Evolutionary conservation across 257 asterid species (phyloP), one percentile per base, ranked within the genome.

Genomic region (Osmanthus fragrans): DNA sequence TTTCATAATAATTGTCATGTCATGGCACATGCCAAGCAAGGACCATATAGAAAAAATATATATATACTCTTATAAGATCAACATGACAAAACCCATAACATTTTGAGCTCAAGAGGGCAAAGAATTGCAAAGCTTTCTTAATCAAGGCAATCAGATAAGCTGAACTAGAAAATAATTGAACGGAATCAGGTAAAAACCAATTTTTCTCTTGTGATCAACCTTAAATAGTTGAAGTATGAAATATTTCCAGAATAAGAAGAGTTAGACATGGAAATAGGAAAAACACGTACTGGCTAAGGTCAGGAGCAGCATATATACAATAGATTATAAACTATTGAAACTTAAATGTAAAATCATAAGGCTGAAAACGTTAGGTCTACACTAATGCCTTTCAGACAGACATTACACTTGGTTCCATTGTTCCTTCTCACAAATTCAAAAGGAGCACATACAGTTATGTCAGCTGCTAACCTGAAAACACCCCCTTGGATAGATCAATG

Each of bases 401-500:
- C 19, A 27, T 4, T 32, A 9, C 18, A 63, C 2, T 27, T 63
- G 69, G 69, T 12, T 25, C 36, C 69, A 63, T 27, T 33, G 67
- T 69, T 51, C 64, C 23, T 58, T 73, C 72, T 39, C 82, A 81
- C 58, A 45, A 76, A 65, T 83, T 71, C 27, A 73, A 83, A 74
- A 75, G 21, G 30, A 65, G 18, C 73, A 60, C 47, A 54, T 71
- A 75, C 33, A 69, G 47, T 79, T 27, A n/a, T 73, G 77, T 30
- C 15, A 63, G 85, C 63, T 66, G 74, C 85, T 87, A 77, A 95
- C 98, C 99, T 88, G 97, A 90, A 87, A 95, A 95, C 72, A 93
- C 85, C 70, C 98, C 99, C 85, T 91, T 95, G 80, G 98, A 95
- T 65, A 95, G 94, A 87, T 90, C 94, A 56, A 93, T 82, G 71